These are phyloP conservation scores for Ascocoryne sarcoides DNA, from an alignment of 2,329 filamentous ascomycete genomes.

Conservation along the genomic window DNA sequence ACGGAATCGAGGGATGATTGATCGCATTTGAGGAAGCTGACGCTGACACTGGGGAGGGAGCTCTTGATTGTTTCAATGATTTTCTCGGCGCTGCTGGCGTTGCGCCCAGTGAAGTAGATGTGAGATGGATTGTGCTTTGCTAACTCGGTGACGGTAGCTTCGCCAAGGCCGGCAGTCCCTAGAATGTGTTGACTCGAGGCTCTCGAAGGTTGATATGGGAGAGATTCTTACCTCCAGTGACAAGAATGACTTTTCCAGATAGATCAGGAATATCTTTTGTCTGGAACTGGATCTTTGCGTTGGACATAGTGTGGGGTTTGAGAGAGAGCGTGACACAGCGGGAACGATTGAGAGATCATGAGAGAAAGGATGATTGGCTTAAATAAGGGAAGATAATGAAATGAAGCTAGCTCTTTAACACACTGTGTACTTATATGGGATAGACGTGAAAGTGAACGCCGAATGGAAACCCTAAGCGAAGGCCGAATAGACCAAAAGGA, in stretches of 20 bases:
- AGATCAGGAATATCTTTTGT: conserved; percentile 31
- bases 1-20: conserved; percentile 38
- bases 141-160: conserved; percentile 32
- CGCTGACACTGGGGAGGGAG: conserved; percentile 3
- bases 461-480: too few species aligned
- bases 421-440: too few species aligned
- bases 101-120: conserved; percentile 32
- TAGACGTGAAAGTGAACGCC: too few species aligned
- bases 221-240: conserved; percentile 32
- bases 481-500: too few species aligned
- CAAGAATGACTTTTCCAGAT: conserved; percentile 34
- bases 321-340: too few species aligned
- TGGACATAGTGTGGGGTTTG: too few species aligned
- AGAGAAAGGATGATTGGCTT: too few species aligned
- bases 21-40: conserved; percentile 27
- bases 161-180: conserved; percentile 41
- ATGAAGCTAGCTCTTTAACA: too few species aligned
- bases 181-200: conserved; percentile 1
- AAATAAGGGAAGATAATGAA: too few species aligned
- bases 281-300: too few species aligned
- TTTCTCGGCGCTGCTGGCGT: conserved; percentile 29
- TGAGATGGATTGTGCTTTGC: conserved; percentile 32
- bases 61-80: conserved; percentile 9
- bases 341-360: too few species aligned
- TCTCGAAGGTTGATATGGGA: conserved; percentile 2